A percentile compares a stretch with the other conserved stretches of the same genome.
Conservation (phyloP, 1,139 yeast species). For the Fermentozyma sake region DNA sequence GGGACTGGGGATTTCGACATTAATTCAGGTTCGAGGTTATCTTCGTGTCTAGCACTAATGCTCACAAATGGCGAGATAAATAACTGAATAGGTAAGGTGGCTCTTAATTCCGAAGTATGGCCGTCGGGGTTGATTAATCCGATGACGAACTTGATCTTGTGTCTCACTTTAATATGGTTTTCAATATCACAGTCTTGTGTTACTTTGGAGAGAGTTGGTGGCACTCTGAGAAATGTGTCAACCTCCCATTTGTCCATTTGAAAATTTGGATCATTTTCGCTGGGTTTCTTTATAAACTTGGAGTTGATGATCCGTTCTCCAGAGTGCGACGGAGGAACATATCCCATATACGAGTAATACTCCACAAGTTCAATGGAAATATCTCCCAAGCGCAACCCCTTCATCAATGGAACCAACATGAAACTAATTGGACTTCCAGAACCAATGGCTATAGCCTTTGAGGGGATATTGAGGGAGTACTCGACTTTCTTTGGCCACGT, state of each 20-base stretch:
- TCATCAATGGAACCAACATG: slow-evolving; percentile 71
- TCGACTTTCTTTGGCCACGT: slow-evolving; percentile 96
- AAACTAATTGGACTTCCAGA: slow-evolving; percentile 68
- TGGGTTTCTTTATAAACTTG: slow-evolving; percentile 31
- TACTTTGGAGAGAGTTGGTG: slow-evolving; percentile 66
- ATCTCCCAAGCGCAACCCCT: slow-evolving; percentile 75
- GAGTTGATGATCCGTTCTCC: slow-evolving; percentile 56
- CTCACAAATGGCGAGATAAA: slow-evolving; percentile 83
- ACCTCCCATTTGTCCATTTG: slow-evolving; percentile 77
- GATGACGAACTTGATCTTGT: slow-evolving; percentile 63
- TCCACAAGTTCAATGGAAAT: slow-evolving; percentile 67
- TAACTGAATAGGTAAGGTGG: slow-evolving; percentile 64
- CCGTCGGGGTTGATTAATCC: slow-evolving; percentile 68
- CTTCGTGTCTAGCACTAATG: slow-evolving; percentile 47
- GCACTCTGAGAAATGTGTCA: slow-evolving; percentile 54
- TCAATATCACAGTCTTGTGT: slow-evolving; percentile 80
- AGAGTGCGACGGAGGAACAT: slow-evolving; percentile 47
- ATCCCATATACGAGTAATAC: slow-evolving; percentile 58
- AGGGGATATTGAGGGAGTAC: slow-evolving; percentile 80
- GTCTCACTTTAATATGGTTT: slow-evolving; percentile 61
- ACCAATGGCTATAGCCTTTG: slow-evolving; percentile 89
- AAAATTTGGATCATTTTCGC: slow-evolving; percentile 35
- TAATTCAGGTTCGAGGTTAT: slow-evolving; percentile 11
- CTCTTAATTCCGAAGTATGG: slow-evolving; percentile 72
- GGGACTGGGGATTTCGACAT: slow-evolving; percentile 1